A percentile compares a stretch with the other conserved stretches of the same genome.
Evolutionary conservation across 176 grass and related monocot genomes (phyloP).

Genomic region (Carex pumila): DNA sequence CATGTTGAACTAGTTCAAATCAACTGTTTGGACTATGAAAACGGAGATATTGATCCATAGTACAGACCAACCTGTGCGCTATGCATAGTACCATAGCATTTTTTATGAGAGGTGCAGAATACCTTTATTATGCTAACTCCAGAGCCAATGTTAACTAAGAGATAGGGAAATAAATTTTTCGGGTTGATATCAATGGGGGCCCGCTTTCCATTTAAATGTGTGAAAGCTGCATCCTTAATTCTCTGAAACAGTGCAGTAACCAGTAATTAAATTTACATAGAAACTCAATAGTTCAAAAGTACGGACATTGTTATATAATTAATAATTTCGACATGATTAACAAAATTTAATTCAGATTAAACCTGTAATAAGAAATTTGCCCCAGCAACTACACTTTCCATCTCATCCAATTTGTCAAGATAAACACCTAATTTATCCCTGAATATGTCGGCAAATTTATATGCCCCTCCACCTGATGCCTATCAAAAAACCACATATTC

Average conservation of each 20-base stretch:
- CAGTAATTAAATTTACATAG: conserved; percentile 8
- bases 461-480: conserved; percentile 92
- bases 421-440: conserved; percentile 69
- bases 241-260: conserved; percentile 46
- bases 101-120: conserved; percentile 14
- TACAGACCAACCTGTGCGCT: too few species aligned
- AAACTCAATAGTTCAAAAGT: neutral
- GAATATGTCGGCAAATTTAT: conserved; percentile 68
- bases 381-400: conserved; percentile 78
- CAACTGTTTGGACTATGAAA: too few species aligned
- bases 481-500: conserved; percentile 22
- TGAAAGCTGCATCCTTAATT: conserved; percentile 78
- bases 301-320: neutral
- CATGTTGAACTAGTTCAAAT: too few species aligned
- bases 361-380: conserved; percentile 95
- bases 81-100: neutral
- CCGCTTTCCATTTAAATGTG: conserved; percentile 78
- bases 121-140: conserved; percentile 96
- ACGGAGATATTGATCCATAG: too few species aligned
- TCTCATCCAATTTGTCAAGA: conserved; percentile 98
- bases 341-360: conserved; percentile 7
- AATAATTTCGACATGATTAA: neutral
- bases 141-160: conserved; percentile 93
- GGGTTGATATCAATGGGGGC: conserved; percentile 44
- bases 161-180: conserved; percentile 82